Conservation (phyloP, 2,329 filamentous ascomycete genomes). For the Pseudocercospora cruenta region DNA sequence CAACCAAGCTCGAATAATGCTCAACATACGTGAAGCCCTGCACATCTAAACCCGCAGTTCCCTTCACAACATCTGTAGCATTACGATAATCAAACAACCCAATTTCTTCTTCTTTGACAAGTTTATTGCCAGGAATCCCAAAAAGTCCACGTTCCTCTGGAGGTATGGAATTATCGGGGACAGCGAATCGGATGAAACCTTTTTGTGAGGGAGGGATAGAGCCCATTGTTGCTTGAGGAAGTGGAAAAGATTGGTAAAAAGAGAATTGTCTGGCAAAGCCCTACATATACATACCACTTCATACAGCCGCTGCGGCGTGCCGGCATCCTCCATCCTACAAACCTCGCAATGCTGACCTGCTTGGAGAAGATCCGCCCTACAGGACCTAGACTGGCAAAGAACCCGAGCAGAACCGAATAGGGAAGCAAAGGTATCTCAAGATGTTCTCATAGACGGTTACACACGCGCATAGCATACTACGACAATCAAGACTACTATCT, state of each 20-base stretch:
- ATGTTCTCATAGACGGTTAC: too few relatives aligned
- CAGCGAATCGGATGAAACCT: constrained; percentile 10
- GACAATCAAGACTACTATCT: not conserved
- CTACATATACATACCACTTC: not conserved
- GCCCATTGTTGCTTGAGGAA: not conserved
- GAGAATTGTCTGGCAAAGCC: not conserved
- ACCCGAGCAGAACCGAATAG: too few relatives aligned
- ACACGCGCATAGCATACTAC: too few relatives aligned
- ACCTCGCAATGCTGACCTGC: too few relatives aligned
- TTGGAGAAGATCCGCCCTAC: too few relatives aligned
- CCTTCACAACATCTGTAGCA: not conserved
- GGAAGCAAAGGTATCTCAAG: too few relatives aligned
- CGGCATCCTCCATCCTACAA: too few relatives aligned
- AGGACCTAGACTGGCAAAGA: too few relatives aligned
- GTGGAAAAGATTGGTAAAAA: too few relatives aligned
- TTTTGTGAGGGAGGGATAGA: not conserved
- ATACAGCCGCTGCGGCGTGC: not conserved
- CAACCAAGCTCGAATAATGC: constrained; percentile 1
- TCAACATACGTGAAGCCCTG: constrained; percentile 15
- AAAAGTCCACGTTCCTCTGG: constrained; percentile 10
- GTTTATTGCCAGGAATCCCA: not conserved
- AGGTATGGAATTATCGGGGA: not conserved
- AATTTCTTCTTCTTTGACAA: not conserved
- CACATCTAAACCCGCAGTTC: not conserved
- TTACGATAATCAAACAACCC: not conserved